Evolutionary conservation across 2,329 filamentous ascomycete genomes (phyloP), one percentile per base, ranked within the genome.

Genomic region (Pseudocercospora vitis): DNA sequence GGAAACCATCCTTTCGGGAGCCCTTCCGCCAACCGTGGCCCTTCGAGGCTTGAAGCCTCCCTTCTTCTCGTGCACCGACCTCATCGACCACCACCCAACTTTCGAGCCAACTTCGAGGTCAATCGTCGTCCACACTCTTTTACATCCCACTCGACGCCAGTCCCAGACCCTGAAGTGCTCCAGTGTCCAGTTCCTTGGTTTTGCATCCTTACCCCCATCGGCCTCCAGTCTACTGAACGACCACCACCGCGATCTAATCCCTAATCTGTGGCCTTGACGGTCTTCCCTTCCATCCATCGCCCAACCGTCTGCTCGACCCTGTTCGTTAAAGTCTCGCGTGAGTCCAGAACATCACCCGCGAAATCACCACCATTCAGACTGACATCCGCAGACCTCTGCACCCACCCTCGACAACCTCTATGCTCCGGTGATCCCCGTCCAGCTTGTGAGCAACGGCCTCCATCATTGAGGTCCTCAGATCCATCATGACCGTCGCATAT

Each of bases 401-500:
- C 4, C 8, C 23, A 53, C 29, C 24, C 18, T 39, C 33, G 31
- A 45, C 44, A 51, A 52, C 45, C 52, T 63, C 60, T 47, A 68
- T 68, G 65, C 59, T 52, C 47, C 58, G 52, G 48, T 65, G 67
- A 62, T 51, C 47, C 26, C 33, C 23, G 21, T 16, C 16, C 16
- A 52, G 45, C 50, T 57, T 46, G 37, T 54, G 59, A 62, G 57
- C 55, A 58, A 32, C 32, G 33, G 59, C 61, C 65, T 64, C 59
- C 28, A 52, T 24, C 40, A 42, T 58, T 48, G 59, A 61, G 60
- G 56, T 52, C 21, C 18, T 53, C 50, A 58, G 40, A 42, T 50
- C 54, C 73, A 84, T 68, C 63, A 95, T 95, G 89, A 89, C 88
- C 40, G 83, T 89, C 73, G 80, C 83, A 68, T 85, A 85, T 72